Evolutionary conservation across 2,329 filamentous ascomycete genomes (phyloP).

Genomic region (Diaporthe sp.): DNA sequence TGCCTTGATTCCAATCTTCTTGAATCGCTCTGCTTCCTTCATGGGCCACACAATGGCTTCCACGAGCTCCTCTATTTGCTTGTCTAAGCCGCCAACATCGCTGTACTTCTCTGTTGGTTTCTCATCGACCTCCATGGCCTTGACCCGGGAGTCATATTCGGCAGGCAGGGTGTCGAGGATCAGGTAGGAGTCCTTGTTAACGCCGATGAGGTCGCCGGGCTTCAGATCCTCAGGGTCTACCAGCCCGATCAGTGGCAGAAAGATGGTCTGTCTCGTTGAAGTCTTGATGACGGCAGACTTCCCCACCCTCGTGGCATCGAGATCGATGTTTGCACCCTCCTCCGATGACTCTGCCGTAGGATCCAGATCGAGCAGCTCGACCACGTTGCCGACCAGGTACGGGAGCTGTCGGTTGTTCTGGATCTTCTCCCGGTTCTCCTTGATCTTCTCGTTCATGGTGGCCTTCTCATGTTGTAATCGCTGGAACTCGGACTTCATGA

Average conservation of each 20-base stretch:
- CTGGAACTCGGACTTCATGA: constrained; percentile 98
- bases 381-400: constrained; percentile 98
- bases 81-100: constrained; percentile 96
- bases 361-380: constrained; percentile 96
- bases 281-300: constrained; percentile 99
- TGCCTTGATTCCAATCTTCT: constrained; percentile 99
- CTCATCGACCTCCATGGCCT: constrained; percentile 99
- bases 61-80: constrained; percentile 98
- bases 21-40: constrained; percentile 99
- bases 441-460: constrained; percentile 98
- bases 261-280: constrained; percentile 97
- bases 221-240: constrained; percentile 96
- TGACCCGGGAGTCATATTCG: constrained; percentile 98
- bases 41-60: constrained; percentile 99
- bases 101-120: constrained; percentile 99
- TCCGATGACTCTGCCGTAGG: constrained; percentile 96
- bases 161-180: constrained; percentile 96
- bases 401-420: constrained; percentile 99
- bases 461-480: constrained; percentile 95
- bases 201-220: constrained; percentile 95
- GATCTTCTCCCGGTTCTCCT: constrained; percentile 99
- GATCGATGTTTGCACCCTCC: constrained; percentile 98
- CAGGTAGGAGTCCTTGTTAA: constrained; percentile 99
- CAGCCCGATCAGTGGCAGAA: constrained; percentile 94
- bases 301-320: constrained; percentile 95